Base-by-base conservation (phyloP, 192 early-diverging fungal genomes). In the Nowakowskiella sp. region DNA sequence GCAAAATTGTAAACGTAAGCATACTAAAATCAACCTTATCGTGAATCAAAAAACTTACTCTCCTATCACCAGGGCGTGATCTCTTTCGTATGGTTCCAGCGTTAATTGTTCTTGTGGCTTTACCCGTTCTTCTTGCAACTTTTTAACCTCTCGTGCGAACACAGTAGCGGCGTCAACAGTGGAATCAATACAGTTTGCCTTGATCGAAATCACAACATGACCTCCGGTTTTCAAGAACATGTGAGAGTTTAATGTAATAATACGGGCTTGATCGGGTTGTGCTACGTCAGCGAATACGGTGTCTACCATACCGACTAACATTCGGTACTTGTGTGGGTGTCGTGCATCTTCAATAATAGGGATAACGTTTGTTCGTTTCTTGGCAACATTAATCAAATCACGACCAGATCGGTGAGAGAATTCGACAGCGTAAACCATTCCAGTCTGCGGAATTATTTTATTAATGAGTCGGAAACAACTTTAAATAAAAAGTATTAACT, bases 101-200 rank as follows among this genome's bases (percentile, higher is more conserved):
- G 93, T 97, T 55, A 97, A 73, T 71, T 94, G 91, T 74, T 97
- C 95, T 66, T 88, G 82, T 43, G 92, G 92, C 79, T 87, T 92
- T 55, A 92, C 83, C 62, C 80, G 76, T 49, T 87, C 83, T 61
- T 83, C 81, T 62, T 86, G 81, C n/a, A 92, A 76, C 80, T 97
- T 97, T 74, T 92, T 87, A 49, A 99, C 89, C 74, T 99, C 94
- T 55, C 83, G 72, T 22, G 96, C 96, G 73, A 99, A 99, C 30
- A 97, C 96, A 36, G 85, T 91, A 43, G 87, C 80, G 26, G 96
- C 91, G 64, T 87, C 89, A 25, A 92, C 91, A 10, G 93, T 99
- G n/a, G 93, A 96, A 75, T 99, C 96, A 71, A 99, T 99, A 77
- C 93, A 99, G 80, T 94, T 94, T 49, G 94, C 96, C 82, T 99